Conservation (phyloP, 2,329 filamentous ascomycete genomes). For the Cercospora zeae-maydis region DNA sequence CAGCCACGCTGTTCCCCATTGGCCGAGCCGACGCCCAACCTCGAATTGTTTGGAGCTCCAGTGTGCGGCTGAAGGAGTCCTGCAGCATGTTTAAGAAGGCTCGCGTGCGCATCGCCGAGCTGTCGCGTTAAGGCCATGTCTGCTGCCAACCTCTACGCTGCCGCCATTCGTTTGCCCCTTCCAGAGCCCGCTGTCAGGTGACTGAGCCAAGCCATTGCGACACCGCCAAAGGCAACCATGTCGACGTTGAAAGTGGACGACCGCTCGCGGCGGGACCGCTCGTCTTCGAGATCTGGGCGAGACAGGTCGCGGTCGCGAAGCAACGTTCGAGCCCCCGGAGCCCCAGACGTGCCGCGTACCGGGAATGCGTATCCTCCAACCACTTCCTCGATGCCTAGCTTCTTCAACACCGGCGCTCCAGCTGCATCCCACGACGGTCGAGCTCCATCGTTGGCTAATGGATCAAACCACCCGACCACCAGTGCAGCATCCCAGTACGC, state of each 20-base stretch:
- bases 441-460: conserved; percentile 33
- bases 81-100: not conserved
- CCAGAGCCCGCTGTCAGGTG: conserved; percentile 7
- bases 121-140: conserved; percentile 2
- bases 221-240: conserved; percentile 11
- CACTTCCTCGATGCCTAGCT: conserved; percentile 23
- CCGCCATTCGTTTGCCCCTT: conserved; percentile 7
- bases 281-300: conserved; percentile 41
- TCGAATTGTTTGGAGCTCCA: conserved; percentile 7
- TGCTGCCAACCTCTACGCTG: conserved; percentile 8
- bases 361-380: conserved; percentile 25
- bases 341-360: conserved; percentile 26
- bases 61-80: conserved; percentile 10
- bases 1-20: conserved; percentile 7
- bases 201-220: conserved; percentile 6
- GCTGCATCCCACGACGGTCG: conserved; percentile 42
- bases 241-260: conserved; percentile 41
- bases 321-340: conserved; percentile 38
- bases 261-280: conserved; percentile 40
- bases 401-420: conserved; percentile 22
- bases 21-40: not conserved
- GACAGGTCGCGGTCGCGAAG: conserved; percentile 40
- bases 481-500: conserved; percentile 18
- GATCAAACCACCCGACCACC: conserved; percentile 2
- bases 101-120: not conserved